phyloP scores from a whole-genome alignment of 345 rosid species.

The Turritis glabra region DNA sequence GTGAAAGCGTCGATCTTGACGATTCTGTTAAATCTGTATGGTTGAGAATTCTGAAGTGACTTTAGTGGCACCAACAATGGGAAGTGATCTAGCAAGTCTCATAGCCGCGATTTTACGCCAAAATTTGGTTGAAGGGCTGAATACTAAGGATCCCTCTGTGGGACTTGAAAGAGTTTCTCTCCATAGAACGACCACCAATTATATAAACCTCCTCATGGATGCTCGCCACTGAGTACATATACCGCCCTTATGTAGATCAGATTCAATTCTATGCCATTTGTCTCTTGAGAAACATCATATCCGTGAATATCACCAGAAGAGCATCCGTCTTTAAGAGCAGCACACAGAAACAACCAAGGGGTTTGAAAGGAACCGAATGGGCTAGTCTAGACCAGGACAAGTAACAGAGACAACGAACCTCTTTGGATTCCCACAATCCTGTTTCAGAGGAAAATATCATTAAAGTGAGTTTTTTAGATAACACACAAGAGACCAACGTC shows the following conservation, averaged over 20 bases:
- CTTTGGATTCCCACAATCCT: not conserved
- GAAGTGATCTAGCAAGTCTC: constrained; percentile 85
- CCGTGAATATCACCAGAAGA: constrained; percentile 85
- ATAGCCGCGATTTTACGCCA: constrained; percentile 82
- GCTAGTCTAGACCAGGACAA: not conserved
- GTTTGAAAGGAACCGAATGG: not conserved
- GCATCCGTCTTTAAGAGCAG: constrained; percentile 74
- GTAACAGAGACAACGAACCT: not conserved
- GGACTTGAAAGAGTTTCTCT: constrained; percentile 77
- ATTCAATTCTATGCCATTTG: constrained; percentile 75
- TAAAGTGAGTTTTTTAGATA: not conserved
- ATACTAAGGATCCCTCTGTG: constrained; percentile 79
- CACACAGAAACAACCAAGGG: constrained; percentile 94
- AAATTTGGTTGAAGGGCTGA: constrained; percentile 76
- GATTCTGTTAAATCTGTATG: constrained; percentile 53
- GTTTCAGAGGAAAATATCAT: not conserved
- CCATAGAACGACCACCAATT: constrained; percentile 90
- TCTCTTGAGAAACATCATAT: constrained; percentile 70
- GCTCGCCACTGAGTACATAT: constrained; percentile 81
- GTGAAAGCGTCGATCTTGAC: constrained; percentile 71
- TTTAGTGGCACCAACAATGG: constrained; percentile 72
- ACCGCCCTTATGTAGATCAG: constrained; percentile 74
- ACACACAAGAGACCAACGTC: not conserved
- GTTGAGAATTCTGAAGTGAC: constrained; percentile 58
- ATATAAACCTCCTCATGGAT: constrained; percentile 75